Base-by-base conservation (phyloP, 75 land plant genomes). In the Cupressus sempervirens region DNA sequence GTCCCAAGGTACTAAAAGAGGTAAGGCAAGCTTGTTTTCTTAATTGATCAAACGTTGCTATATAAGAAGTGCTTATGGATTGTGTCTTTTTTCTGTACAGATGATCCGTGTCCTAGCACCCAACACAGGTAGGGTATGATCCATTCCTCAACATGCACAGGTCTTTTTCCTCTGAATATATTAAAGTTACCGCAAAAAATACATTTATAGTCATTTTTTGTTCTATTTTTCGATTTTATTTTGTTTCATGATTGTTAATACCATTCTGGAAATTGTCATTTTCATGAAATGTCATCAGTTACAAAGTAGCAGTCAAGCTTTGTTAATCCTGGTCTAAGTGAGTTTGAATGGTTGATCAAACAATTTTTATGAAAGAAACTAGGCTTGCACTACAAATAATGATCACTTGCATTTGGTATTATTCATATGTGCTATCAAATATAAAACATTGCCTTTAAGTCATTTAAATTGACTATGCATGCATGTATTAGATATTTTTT, bases 1-100 rank as follows among this genome's bases (percentile, higher is more conserved):
- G 88, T 86, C 88, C 88, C n/a, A 85, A 86, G 53, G 88, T 87
- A 11, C 80, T 87, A 40, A 87, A 65, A 76, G 75, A 87, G 88
- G 88, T 87, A 65, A 74, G 79, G 43, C 46, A 43, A 10, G 43
- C 41, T 41, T 77, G 8, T 77, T 38, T 40, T 12, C 20, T 77
- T 26, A 43, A 77, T 77, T 77, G 36, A 75, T 15, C 23, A 36
- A 35, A 38, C 20, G 48, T 77, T 23, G 20, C 43, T 14, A 38
- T 18, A 77, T 77, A 30, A 77, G 1, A 41, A 41, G n/a, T 41
- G 23, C 80, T 77, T 77, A 77, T 77, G 50, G 10, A 9, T 77
- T 77, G 43, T 26, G 20, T 77, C 43, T 77, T 30, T 43, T 43
- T 77, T 43, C 50, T 77, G 3, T 26, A 77, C 48, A 77, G 80